Evolutionary conservation across 257 asterid species (phyloP), one percentile per base, ranked within the genome.

Genomic region (Jacaranda copaia): DNA sequence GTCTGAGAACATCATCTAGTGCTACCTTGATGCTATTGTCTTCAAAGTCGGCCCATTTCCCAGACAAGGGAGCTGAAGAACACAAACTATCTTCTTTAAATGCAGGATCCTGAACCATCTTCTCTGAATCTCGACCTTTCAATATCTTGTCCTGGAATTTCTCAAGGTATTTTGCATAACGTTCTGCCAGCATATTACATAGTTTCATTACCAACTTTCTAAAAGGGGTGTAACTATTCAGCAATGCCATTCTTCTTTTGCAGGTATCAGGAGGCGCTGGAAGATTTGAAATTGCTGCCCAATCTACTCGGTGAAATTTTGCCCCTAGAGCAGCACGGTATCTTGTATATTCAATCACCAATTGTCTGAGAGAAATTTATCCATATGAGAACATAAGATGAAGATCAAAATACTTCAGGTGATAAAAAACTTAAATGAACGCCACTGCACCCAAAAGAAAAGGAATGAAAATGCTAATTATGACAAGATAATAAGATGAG

Each of bases 301-400:
- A 95, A 80, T 87, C 87, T 55, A 84, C 86, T 69, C 98, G 93
- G 83, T 90, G 87, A 85, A 82, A 87, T 45, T 89, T 90, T 74
- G 94, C 92, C 73, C 99, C 99, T 73, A 81, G 88, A 84, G 89
- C 85, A 83, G 96, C 97, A 84, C 98, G 90, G 80, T 85, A 72
- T 84, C 86, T 90, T 82, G 86, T 89, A 84, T 95, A 95, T 83
- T 82, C 94, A 48, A 89, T 90, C 84, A 93, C 92, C 88, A 95
- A 79, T 83, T 88, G 89, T 84, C 99, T 95, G 87, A 39, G 39
- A 85, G 74, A 73, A 64, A 78, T 73, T 77, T 46, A 60, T 57
- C 52, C 72, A 53, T 20, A 49, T 70, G 75, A 58, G 80, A 78
- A 84, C 63, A 80, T 72, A 76, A 51, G 69, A 77, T 58, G 61